Percentiles rank a stretch among this genome's conserved stretches.
Evolutionary conservation across 805 yeast genomes (phyloP).

Genomic region (Komagataella pastoris): DNA sequence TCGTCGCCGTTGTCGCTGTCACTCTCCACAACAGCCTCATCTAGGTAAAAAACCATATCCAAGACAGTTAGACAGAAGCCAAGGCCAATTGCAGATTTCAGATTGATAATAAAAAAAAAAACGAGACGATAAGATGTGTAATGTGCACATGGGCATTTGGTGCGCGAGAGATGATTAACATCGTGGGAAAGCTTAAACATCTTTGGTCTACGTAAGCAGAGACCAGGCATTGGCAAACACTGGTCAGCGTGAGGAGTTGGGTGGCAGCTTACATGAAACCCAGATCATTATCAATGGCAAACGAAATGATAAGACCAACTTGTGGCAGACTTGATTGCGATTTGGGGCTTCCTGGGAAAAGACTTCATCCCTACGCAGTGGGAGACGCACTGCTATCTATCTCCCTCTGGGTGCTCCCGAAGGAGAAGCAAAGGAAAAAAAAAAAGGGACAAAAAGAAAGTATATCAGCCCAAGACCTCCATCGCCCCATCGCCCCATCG

Average conservation of each 20-base stretch:
- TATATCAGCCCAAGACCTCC: background rate
- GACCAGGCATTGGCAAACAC: too few relatives aligned
- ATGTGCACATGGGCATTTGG: background rate
- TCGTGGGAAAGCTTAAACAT: background rate
- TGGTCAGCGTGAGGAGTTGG: too few relatives aligned
- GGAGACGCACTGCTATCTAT: background rate
- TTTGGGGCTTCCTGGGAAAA: background rate
- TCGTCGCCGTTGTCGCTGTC: background rate
- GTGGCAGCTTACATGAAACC: too few relatives aligned
- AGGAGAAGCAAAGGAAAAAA: background rate
- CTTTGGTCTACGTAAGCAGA: background rate
- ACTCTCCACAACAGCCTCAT: background rate
- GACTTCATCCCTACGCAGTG: background rate
- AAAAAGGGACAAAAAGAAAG: background rate
- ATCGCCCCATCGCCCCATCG: background rate
- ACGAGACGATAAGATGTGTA: background rate
- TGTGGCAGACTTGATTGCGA: background rate
- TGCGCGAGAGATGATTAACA: background rate
- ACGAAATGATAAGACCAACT: background rate
- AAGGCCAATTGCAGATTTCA: background rate
- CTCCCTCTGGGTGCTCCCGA: background rate
- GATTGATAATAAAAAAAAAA: background rate
- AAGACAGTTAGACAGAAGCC: background rate
- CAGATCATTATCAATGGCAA: background rate
- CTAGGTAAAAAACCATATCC: background rate